These are phyloP conservation scores for Saturnispora serradocipensis DNA, from an alignment of 805 yeast genomes.

Conservation along the genomic window DNA sequence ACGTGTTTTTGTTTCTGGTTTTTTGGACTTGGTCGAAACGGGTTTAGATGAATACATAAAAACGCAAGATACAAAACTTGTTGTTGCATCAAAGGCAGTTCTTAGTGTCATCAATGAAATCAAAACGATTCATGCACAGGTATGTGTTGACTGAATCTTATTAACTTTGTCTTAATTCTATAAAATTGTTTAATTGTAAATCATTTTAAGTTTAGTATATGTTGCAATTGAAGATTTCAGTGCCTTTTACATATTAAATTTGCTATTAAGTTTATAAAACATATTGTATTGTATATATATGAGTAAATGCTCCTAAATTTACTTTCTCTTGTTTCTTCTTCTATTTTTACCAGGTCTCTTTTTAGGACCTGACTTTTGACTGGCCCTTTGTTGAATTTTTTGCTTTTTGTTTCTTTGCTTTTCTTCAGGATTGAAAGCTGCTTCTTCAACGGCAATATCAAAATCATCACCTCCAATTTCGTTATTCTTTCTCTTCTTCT, in stretches of 20 bases:
- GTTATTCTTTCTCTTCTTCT: constrained; percentile 74
- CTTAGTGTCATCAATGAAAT: constrained; percentile 14
- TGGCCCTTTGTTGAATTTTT: constrained; percentile 31
- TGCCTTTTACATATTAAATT: background rate
- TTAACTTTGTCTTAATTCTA: background rate
- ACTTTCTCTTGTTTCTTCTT: constrained; percentile 30
- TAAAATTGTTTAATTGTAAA: too few species aligned
- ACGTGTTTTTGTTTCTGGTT: constrained; percentile 44
- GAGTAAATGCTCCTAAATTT: background rate
- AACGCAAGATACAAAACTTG: constrained; percentile 36
- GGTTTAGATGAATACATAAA: constrained; percentile 44
- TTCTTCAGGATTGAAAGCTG: constrained; percentile 41
- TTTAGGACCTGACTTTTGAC: constrained; percentile 38
- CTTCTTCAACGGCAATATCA: constrained; percentile 89
- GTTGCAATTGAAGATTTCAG: background rate
- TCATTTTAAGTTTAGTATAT: too few species aligned
- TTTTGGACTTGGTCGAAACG: constrained; percentile 36
- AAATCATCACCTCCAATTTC: constrained; percentile 70
- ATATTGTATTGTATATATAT: background rate
- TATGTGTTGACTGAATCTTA: constrained; percentile 6
- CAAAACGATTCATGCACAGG: constrained; percentile 14
- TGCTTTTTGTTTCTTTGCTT: constrained; percentile 44
- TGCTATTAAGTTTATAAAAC: constrained; percentile 1
- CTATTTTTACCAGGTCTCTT: constrained; percentile 49
- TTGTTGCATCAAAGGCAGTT: constrained; percentile 12